Evolutionary conservation across 83 land plant genomes (phyloP), one percentile per base, ranked within the genome.

Genomic region (Isoetes engelmannii): DNA sequence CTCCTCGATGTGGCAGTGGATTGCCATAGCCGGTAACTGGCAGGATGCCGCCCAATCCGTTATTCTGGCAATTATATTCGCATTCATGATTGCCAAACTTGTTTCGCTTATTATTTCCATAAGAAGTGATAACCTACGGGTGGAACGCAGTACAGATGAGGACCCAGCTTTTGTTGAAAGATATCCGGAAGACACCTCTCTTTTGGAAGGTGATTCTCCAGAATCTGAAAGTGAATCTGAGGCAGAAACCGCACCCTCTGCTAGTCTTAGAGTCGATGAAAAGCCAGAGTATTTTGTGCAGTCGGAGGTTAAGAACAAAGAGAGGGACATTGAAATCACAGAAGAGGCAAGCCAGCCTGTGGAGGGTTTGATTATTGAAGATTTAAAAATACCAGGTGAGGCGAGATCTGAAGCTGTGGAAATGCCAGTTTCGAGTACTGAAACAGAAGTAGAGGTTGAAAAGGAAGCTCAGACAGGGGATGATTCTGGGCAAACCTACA

Each of bases 41-140:
- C 72, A 73, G 73, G 77, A 73, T 42, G 55, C 54, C 20, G 48
- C 65, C 73, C 81, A 69, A 46, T 45, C 69, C 4, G 43, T 62
- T 8, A 6, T 79, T 54, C 41, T 79, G 43, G 72, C 74, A 7
- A 48, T 79, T 12, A 70, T 79, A 45, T 79, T 79, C 44, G 81
- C 78, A 5, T 74, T 59, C 74, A 74, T 79, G 81, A 51, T 75
- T 19, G 63, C 67, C n/a, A 69, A 63, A 69, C 74, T 79, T 17
- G 46, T 79, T 13, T 69, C 79, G 28, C 47, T 79, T 6, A 37
- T 79, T 5, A 44, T 62, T 4, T 62, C 81, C 7, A 65, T 79
- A 54, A 53, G 78, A 6, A 63, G 72, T 10, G 48, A 69, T 17
- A 69, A 79, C 41, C 45, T 79, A 2, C 72, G 74, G 9, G 17